Percentiles rank a stretch among this genome's conserved stretches.
Conservation (phyloP, 2,329 filamentous ascomycete genomes). For the Diplodia corticola region DNA sequence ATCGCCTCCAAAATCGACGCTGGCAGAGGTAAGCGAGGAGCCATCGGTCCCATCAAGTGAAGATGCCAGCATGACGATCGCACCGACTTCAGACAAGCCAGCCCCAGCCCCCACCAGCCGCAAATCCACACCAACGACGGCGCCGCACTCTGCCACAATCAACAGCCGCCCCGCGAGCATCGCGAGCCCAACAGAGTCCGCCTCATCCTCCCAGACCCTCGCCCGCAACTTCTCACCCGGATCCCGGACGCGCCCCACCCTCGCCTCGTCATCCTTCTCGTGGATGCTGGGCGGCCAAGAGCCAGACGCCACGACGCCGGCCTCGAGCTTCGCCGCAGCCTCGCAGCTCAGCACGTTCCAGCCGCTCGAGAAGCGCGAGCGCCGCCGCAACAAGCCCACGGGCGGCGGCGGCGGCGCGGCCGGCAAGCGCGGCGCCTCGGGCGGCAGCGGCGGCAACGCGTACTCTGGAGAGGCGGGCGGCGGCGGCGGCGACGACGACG, state of each 20-base stretch:
- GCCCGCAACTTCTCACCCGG: conserved; percentile 28
- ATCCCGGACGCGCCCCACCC: conserved; percentile 59
- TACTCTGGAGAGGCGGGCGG: background rate
- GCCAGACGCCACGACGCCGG: conserved; percentile 23
- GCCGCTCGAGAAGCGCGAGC: conserved; percentile 17
- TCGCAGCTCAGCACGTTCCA: conserved; percentile 6
- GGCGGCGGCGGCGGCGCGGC: background rate
- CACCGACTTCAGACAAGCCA: conserved; percentile 21
- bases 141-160: conserved; percentile 25
- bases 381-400: conserved; percentile 15
- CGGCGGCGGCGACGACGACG: background rate
- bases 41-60: conserved; percentile 26
- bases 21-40: background rate
- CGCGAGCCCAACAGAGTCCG: background rate
- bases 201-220: background rate
- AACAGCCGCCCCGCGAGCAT: conserved; percentile 19
- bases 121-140: conserved; percentile 16
- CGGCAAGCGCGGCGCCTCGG: background rate
- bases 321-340: conserved; percentile 33
- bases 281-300: conserved; percentile 65
- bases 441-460: background rate
- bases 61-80: conserved; percentile 16
- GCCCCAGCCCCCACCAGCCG: conserved; percentile 12
- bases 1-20: background rate
- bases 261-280: conserved; percentile 74